Evolutionary conservation across 176 grass and related monocot genomes (phyloP).

Genomic region (Cocos nucifera): DNA sequence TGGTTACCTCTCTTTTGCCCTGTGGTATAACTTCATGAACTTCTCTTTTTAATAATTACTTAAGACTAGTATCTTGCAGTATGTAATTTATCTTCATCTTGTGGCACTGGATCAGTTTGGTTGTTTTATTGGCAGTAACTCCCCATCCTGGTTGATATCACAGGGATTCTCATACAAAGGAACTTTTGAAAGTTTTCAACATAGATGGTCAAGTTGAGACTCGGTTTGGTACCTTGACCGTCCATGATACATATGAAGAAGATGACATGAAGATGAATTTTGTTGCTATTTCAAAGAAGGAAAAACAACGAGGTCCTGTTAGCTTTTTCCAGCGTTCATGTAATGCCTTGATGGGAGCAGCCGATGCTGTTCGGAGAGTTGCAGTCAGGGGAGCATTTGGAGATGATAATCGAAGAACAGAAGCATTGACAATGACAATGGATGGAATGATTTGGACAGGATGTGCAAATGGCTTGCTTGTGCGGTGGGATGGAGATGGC

Average conservation of each 20-base stretch:
- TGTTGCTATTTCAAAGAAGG: slow-evolving; percentile 37
- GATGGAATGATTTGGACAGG: slow-evolving; percentile 78
- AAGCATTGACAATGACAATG: slow-evolving; percentile 58
- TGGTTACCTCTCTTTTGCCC: no score
- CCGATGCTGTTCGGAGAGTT: slow-evolving; percentile 69
- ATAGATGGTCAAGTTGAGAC: slow-evolving; percentile 70
- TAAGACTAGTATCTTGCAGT: slow-evolving; percentile 16
- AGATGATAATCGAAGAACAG: slow-evolving; percentile 64
- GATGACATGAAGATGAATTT: slow-evolving; percentile 30
- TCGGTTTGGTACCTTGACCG: slow-evolving; percentile 49
- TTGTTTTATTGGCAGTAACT: no score
- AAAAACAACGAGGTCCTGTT: slow-evolving; percentile 56
- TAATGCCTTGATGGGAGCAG: slow-evolving; percentile 74
- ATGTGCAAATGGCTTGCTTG: slow-evolving; percentile 60
- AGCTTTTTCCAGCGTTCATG: slow-evolving; percentile 74
- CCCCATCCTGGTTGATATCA: background rate
- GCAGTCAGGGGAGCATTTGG: slow-evolving; percentile 68
- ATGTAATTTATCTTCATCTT: slow-evolving; percentile 22
- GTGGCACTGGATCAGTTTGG: slow-evolving; percentile 1
- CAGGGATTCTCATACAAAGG: slow-evolving; percentile 69
- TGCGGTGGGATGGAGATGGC: slow-evolving; percentile 56
- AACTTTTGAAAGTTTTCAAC: slow-evolving; percentile 68
- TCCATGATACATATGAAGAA: slow-evolving; percentile 36
- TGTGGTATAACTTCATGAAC: background rate
- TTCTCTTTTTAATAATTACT: slow-evolving; percentile 11